Evolutionary conservation across 805 yeast species (phyloP).

Genomic region (Metschnikowia aberdeeniae): DNA sequence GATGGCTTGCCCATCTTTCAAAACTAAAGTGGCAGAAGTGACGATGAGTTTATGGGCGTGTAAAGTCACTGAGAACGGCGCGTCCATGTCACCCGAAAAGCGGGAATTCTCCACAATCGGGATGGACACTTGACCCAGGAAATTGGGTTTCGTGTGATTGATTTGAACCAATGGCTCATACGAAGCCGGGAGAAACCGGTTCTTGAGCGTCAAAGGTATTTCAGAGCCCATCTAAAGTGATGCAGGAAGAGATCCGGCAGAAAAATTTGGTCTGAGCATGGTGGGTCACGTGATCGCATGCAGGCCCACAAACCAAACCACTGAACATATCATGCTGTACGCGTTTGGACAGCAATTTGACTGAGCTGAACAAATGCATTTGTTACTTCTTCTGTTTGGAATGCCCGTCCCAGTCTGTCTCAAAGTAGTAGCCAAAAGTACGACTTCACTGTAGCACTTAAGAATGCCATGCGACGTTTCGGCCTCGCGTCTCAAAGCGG

Average conservation of each 20-base stretch:
- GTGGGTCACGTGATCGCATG: conserved; percentile 1
- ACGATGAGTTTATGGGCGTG: conserved; percentile 42
- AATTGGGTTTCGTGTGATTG: conserved; percentile 45
- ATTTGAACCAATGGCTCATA: conserved; percentile 38
- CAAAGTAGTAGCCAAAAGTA: too few species aligned
- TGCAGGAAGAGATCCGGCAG: not conserved
- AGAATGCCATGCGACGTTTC: too few species aligned
- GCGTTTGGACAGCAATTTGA: too few species aligned
- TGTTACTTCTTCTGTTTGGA: too few species aligned
- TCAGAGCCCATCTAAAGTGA: not conserved
- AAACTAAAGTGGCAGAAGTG: conserved; percentile 25
- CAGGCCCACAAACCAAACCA: too few species aligned
- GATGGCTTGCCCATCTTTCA: conserved; percentile 10
- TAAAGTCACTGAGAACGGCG: conserved; percentile 24
- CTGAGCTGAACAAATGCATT: too few species aligned
- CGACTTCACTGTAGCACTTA: too few species aligned
- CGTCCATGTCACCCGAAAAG: conserved; percentile 7
- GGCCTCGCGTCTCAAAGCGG: too few species aligned
- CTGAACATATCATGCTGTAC: too few species aligned
- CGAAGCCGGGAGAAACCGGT: conserved; percentile 31
- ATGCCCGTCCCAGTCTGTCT: too few species aligned
- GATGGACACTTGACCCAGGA: conserved; percentile 39
- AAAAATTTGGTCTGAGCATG: conserved; percentile 2
- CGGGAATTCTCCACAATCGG: conserved; percentile 25
- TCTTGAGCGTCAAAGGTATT: conserved; percentile 23